These are phyloP conservation scores for Trichoderma semiorbis DNA, from an alignment of 2,329 filamentous ascomycete species.

Conservation along the genomic window DNA sequence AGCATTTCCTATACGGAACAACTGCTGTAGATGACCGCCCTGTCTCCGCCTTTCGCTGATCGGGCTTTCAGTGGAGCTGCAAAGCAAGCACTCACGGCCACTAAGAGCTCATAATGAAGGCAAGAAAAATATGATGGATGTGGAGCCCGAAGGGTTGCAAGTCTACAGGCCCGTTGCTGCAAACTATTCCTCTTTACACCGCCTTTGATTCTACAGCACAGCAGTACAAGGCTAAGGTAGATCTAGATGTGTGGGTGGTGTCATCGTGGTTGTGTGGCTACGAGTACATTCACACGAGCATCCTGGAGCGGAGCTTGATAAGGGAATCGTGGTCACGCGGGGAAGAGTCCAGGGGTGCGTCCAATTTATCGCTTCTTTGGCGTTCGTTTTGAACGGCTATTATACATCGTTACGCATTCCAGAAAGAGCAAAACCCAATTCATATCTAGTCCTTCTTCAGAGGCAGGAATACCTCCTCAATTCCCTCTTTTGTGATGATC, in stretches of 20 bases:
- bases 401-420: slow-evolving; percentile 30
- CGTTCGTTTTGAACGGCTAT: slow-evolving; percentile 22
- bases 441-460: slow-evolving; percentile 79
- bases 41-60: slow-evolving; percentile 1
- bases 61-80: neutral
- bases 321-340: slow-evolving; percentile 12
- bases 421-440: neutral
- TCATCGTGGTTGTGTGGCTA: slow-evolving; percentile 3
- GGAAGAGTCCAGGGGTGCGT: slow-evolving; percentile 1
- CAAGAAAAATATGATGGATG: neutral
- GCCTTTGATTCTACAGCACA: neutral
- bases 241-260: neutral
- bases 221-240: neutral
- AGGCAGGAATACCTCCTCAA: slow-evolving; percentile 77
- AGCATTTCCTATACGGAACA: neutral
- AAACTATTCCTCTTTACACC: neutral
- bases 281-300: neutral
- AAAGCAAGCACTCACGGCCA: neutral
- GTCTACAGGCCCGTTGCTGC: neutral
- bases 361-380: neutral
- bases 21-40: neutral
- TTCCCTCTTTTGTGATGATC: slow-evolving; percentile 82
- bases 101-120: neutral
- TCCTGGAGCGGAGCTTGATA: slow-evolving; percentile 8
- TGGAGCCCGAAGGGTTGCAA: neutral